phyloP scores from a whole-genome alignment of 352 stramenopile genomes.

The Pythium sp. region DNA sequence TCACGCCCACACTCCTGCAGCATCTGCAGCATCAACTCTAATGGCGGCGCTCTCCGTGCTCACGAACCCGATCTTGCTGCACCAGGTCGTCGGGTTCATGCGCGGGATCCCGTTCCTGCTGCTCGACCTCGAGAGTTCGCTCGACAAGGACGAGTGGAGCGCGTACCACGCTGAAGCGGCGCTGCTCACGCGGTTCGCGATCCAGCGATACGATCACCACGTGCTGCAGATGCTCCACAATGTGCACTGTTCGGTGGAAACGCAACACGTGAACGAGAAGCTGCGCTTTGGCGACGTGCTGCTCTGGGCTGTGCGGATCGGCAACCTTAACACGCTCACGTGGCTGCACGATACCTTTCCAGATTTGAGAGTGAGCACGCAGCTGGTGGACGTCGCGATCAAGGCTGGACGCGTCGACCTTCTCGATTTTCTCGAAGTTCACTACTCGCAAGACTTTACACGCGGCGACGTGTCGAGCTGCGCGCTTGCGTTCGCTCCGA shows the following conservation, averaged over 20 bases:
- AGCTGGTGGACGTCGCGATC: constrained; percentile 4
- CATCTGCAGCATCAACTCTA: neutral
- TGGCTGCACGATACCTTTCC: constrained; percentile 3
- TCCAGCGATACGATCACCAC: constrained; percentile 1
- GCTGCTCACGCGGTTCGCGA: constrained; percentile 7
- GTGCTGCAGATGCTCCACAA: constrained; percentile 9
- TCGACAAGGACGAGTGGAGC: constrained; percentile 12
- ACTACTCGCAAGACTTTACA: neutral
- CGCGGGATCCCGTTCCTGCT: constrained; percentile 1
- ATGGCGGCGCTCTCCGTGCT: constrained; percentile 5
- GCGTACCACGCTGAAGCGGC: constrained; percentile 1
- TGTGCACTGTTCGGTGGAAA: neutral
- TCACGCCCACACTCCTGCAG: neutral
- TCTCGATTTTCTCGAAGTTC: neutral
- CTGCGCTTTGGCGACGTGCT: constrained; percentile 9
- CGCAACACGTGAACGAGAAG: neutral
- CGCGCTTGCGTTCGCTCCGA: constrained; percentile 6
- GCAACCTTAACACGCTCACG: neutral
- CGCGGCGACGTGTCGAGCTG: constrained; percentile 5
- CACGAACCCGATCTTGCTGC: constrained; percentile 2
- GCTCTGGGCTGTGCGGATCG: constrained; percentile 5
- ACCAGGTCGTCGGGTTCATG: constrained; percentile 2
- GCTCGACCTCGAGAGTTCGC: constrained; percentile 6
- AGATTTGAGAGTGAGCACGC: neutral
- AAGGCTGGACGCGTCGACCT: constrained; percentile 8